A percentile compares a stretch with the other conserved stretches of the same genome.
Conservation (phyloP, 139 green algal species). For the Pycnococcus provasolii region DNA sequence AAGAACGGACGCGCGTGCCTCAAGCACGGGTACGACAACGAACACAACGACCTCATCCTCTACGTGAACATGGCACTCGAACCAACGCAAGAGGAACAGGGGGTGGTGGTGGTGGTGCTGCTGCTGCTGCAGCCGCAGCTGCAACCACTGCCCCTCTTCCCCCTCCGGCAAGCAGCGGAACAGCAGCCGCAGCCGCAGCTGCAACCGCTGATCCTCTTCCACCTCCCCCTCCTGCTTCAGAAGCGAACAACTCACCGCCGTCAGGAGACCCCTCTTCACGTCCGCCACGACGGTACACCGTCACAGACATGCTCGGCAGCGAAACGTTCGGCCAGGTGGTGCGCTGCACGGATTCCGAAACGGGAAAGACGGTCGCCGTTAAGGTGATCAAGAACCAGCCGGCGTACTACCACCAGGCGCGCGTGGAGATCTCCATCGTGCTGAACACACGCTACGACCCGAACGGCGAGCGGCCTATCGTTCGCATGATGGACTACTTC, state of each 20-base stretch:
- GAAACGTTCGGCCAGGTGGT: conserved; percentile 94
- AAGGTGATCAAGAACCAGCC: conserved; percentile 97
- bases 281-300: conserved; percentile 47
- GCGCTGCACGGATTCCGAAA: conserved; percentile 47
- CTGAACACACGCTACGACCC: conserved; percentile 71
- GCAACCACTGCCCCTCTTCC: no score
- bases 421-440: conserved; percentile 76
- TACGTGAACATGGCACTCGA: conserved; percentile 52
- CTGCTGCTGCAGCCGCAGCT: no score
- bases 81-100: no score
- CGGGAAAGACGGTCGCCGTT: conserved; percentile 52
- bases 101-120: no score
- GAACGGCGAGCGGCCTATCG: conserved; percentile 69
- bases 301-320: conserved; percentile 66
- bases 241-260: not conserved
- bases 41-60: conserved; percentile 75
- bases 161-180: no score
- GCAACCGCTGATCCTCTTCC: not conserved
- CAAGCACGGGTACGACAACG: conserved; percentile 75
- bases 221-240: conserved; percentile 1
- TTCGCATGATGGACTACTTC: conserved; percentile 87
- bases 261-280: not conserved
- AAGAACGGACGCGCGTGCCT: conserved; percentile 45
- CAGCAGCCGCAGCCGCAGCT: no score
- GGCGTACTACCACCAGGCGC: conserved; percentile 81